phyloP scores from a whole-genome alignment of 2,329 filamentous ascomycete species.

The Aureobasidium sp. region DNA sequence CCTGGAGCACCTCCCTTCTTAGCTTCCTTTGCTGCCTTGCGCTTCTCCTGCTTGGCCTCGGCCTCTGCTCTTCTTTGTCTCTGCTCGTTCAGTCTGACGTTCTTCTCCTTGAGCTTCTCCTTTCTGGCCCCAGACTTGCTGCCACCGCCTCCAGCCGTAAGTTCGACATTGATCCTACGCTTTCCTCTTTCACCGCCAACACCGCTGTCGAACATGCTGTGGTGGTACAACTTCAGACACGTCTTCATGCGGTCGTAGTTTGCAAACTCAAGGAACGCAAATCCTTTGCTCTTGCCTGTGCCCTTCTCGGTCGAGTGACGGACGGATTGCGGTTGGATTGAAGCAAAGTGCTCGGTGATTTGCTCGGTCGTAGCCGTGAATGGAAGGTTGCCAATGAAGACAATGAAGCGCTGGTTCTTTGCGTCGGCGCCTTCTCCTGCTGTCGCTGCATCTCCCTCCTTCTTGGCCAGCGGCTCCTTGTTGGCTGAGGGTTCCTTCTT shows the following conservation, averaged over 20 bases:
- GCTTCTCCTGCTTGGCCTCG: constrained; percentile 36
- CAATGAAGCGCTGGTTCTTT: constrained; percentile 57
- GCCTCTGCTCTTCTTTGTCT: constrained; percentile 45
- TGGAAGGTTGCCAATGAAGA: constrained; percentile 84
- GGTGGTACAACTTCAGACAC: constrained; percentile 83
- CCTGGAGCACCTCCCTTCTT: constrained; percentile 16
- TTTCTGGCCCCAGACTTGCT: constrained; percentile 67
- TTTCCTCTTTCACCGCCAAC: constrained; percentile 39
- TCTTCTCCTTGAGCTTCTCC: constrained; percentile 76
- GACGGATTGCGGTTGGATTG: constrained; percentile 60
- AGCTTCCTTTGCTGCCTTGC: constrained; percentile 32
- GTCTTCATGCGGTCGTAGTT: constrained; percentile 86
- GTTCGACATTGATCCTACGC: constrained; percentile 83
- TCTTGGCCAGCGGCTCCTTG: background rate
- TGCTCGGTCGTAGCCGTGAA: constrained; percentile 66
- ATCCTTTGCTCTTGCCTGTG: constrained; percentile 59
- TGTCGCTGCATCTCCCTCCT: constrained; percentile 11
- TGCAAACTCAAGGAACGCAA: constrained; percentile 84
- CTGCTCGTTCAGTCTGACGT: constrained; percentile 70
- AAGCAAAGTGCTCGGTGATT: constrained; percentile 67
- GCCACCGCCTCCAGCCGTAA: constrained; percentile 71
- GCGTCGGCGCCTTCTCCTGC: constrained; percentile 14
- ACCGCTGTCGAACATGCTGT: constrained; percentile 60
- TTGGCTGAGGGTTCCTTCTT: constrained; percentile 9
- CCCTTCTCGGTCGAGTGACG: constrained; percentile 65